Percentiles rank a stretch among this genome's conserved stretches.
Evolutionary conservation across 495 filamentous ascomycete species (phyloP).

Genomic region (Elaphomyces granulatus): DNA sequence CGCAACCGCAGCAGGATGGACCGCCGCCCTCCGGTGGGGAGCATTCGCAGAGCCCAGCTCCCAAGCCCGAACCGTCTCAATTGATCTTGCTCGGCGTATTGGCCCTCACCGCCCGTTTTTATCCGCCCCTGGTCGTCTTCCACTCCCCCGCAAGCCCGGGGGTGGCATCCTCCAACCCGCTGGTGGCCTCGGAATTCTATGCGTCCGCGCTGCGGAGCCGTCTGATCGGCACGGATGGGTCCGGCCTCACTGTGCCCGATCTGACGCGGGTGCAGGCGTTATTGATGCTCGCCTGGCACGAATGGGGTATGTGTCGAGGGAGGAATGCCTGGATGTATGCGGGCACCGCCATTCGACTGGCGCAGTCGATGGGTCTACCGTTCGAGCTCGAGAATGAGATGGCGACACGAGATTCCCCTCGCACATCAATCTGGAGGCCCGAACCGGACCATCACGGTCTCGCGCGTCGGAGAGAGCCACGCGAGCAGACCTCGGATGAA

Average conservation of each 20-base stretch:
- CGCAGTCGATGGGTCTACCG: slow-evolving; percentile 55
- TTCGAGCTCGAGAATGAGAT: slow-evolving; percentile 43
- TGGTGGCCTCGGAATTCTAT: slow-evolving; percentile 66
- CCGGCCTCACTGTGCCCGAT: slow-evolving; percentile 39
- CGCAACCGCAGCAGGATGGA: slow-evolving; percentile 1
- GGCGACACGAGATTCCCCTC: slow-evolving; percentile 22
- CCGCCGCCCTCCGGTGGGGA: slow-evolving; percentile 10
- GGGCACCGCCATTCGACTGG: slow-evolving; percentile 60
- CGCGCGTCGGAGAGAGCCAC: slow-evolving; percentile 18
- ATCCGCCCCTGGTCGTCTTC: slow-evolving; percentile 52
- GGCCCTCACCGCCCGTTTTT: slow-evolving; percentile 65
- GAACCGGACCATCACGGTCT: slow-evolving; percentile 34
- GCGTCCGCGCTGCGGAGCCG: slow-evolving; percentile 53
- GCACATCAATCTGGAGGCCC: slow-evolving; percentile 25
- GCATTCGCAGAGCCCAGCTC: slow-evolving; percentile 12
- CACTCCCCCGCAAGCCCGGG: slow-evolving; percentile 35
- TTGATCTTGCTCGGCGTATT: slow-evolving; percentile 64
- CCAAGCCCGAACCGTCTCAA: slow-evolving; percentile 39
- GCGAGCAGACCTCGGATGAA: slow-evolving; percentile 34
- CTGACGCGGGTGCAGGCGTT: slow-evolving; percentile 63
- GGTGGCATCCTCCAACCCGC: slow-evolving; percentile 38
- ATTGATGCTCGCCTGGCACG: slow-evolving; percentile 71
- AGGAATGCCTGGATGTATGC: slow-evolving; percentile 66
- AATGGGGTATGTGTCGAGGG: slow-evolving; percentile 70
- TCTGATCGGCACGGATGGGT: slow-evolving; percentile 39